Evolutionary conservation across 257 asterid genomes (phyloP), one percentile per base, ranked within the genome.

Genomic region (Gynochthodes officinalis): DNA sequence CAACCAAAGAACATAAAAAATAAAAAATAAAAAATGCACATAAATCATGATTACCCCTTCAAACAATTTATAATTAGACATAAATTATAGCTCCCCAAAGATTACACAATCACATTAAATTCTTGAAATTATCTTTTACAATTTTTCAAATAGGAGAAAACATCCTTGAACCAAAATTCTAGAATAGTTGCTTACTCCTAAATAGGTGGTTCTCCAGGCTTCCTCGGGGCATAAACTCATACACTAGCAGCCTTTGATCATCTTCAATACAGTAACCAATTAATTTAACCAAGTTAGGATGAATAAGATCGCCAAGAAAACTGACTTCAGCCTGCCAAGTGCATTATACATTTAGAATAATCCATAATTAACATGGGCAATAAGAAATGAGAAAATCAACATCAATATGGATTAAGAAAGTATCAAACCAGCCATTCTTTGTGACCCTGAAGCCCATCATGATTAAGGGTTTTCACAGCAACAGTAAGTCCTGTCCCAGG

Each of bases 401-500:
- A 19, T 43, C 68, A 66, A 64, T 15, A 10, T 70, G 66, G 63
- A 82, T 54, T n/a, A 74, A 68, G 82, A 79, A 79, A 78, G 79
- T 66, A 61, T 25, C 96, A 19, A 65, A 94, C 99, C 99, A 94
- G 96, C 99, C 99, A 94, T 86, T 94, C 99, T 87, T 86, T 94
- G 85, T 94, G 99, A 73, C 99, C 99, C 94, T 94, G 99, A 79
- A 91, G 88, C 59, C 99, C 98, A 42, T 94, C 99, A 52, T 88
- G 99, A 83, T 94, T 94, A 23, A 94, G 88, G 75, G 97, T 94
- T 74, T 94, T 94, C 78, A 94, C 99, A 44, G 99, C 99, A 63
- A 94, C 98, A 7, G 99, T 94, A 72, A 94, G 96, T 37, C 99
- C 99, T 10, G 98, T 94, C 70, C 99, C 99, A 27, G 99, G 98